Percentiles rank a stretch among this genome's conserved stretches.
These are phyloP conservation scores for Stemphylium lycopersici DNA, from an alignment of 2,329 filamentous ascomycete species.

Conservation along the genomic window DNA sequence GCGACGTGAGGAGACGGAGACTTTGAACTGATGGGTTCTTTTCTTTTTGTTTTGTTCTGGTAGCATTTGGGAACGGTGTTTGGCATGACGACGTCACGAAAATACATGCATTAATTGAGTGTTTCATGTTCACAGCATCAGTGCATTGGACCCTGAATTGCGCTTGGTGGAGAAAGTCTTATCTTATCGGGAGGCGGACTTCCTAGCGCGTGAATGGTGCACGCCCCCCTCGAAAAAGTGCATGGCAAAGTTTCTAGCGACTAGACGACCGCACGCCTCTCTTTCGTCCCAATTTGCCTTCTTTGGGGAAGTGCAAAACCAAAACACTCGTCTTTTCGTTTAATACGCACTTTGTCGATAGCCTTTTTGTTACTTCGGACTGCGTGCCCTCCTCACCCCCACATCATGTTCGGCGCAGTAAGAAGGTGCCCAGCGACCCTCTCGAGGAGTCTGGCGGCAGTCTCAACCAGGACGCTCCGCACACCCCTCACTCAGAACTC, in stretches of 20 bases:
- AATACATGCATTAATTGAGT: background rate
- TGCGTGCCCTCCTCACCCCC: conserved; percentile 15
- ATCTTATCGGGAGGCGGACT: conserved; percentile 25
- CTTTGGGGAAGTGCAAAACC: conserved; percentile 12
- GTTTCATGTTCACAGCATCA: background rate
- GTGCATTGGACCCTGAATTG: background rate
- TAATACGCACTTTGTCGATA: conserved; percentile 18
- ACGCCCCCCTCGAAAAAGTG: conserved; percentile 37
- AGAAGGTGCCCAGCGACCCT: conserved; percentile 50
- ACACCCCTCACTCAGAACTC: conserved; percentile 28
- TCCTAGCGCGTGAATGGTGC: conserved; percentile 19
- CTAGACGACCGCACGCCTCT: conserved; percentile 12
- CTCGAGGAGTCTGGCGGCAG: conserved; percentile 36
- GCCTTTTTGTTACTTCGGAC: conserved; percentile 14
- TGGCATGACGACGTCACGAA: background rate
- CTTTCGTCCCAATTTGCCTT: conserved; percentile 23
- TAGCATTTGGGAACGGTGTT: conserved; percentile 1
- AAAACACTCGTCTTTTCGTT: conserved; percentile 10
- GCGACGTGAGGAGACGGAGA: conserved; percentile 6
- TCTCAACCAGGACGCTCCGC: conserved; percentile 36
- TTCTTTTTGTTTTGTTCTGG: background rate
- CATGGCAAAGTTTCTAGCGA: conserved; percentile 23
- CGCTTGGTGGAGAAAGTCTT: conserved; percentile 1
- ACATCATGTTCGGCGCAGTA: conserved; percentile 53
- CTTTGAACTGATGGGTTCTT: background rate